phyloP scores from a whole-genome alignment of 192 early-diverging fungal species.

The Lobulomyces angularis region DNA sequence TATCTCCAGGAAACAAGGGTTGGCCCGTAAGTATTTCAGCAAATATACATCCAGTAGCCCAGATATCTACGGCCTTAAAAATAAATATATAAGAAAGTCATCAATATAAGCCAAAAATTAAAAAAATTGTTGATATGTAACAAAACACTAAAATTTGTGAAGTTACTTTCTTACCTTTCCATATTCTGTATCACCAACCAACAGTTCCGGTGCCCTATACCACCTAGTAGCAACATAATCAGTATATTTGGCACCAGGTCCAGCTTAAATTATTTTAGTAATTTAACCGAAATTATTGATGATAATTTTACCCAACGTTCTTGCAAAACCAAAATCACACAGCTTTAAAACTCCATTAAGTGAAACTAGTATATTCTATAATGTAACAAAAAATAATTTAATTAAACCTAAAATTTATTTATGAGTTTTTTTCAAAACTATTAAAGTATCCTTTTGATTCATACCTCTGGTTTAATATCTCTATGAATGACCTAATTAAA shows the following conservation, averaged over 20 bases:
- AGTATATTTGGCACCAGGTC: slow-evolving; percentile 53
- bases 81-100: no score
- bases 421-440: slow-evolving; percentile 2
- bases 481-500: slow-evolving; percentile 39
- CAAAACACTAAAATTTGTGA: no score
- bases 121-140: no score
- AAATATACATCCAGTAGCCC: slow-evolving; percentile 58
- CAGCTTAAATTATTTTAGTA: slow-evolving; percentile 23
- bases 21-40: slow-evolving; percentile 52
- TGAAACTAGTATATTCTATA: slow-evolving; percentile 46
- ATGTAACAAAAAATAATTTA: slow-evolving; percentile 1
- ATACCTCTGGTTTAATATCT: slow-evolving; percentile 52
- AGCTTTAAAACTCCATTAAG: slow-evolving; percentile 45
- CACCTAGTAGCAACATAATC: slow-evolving; percentile 53
- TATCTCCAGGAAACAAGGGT: slow-evolving; percentile 51
- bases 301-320: slow-evolving; percentile 32
- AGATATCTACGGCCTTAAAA: slow-evolving; percentile 41
- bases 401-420: background rate
- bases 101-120: no score
- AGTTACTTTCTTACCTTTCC: slow-evolving; percentile 21
- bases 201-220: slow-evolving; percentile 47
- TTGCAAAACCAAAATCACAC: slow-evolving; percentile 54
- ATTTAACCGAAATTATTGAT: slow-evolving; percentile 10
- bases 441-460: no score
- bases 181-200: slow-evolving; percentile 52